These are phyloP conservation scores for Trifolium pratense DNA, from an alignment of 306 rosid genomes.

Conservation along the genomic window DNA sequence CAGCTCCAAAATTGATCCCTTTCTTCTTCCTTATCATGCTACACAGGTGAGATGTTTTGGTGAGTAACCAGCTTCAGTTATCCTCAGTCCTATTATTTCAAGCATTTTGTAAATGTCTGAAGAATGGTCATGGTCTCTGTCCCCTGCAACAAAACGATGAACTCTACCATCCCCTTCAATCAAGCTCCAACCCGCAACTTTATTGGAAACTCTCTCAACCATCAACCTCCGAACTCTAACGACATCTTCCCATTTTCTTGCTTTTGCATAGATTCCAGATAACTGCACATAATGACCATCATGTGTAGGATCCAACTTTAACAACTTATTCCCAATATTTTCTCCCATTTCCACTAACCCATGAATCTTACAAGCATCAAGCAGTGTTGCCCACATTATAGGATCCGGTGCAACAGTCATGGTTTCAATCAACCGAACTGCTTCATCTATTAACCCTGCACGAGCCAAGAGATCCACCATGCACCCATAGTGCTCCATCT, in stretches of 20 bases:
- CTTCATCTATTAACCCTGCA: conserved; percentile 70
- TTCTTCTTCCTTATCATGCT: conserved; percentile 52
- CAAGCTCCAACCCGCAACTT: conserved; percentile 85
- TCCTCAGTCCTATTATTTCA: conserved; percentile 52
- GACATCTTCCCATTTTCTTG: conserved; percentile 84
- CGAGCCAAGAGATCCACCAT: conserved; percentile 83
- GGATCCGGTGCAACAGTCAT: conserved; percentile 67
- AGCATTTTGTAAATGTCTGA: conserved; percentile 63
- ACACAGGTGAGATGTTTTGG: conserved; percentile 48
- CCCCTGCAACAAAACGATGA: conserved; percentile 78
- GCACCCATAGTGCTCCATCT: conserved; percentile 91
- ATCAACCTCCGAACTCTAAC: conserved; percentile 68
- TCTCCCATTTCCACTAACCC: conserved; percentile 72
- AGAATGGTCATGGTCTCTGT: conserved; percentile 61
- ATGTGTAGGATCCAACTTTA: conserved; percentile 72
- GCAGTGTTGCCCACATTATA: conserved; percentile 74
- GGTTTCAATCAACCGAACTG: conserved; percentile 53
- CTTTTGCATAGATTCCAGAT: conserved; percentile 69
- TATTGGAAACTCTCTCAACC: conserved; percentile 51
- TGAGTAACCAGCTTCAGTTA: conserved; percentile 59
- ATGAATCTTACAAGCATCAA: conserved; percentile 73
- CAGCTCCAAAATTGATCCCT: background rate
- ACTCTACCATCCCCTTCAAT: conserved; percentile 71
- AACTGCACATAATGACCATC: conserved; percentile 85
- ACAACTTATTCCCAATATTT: conserved; percentile 69